A percentile compares a stretch with the other conserved stretches of the same genome.
Conservation (phyloP, 495 filamentous ascomycete genomes). For the Lindgomyces ingoldianus region DNA sequence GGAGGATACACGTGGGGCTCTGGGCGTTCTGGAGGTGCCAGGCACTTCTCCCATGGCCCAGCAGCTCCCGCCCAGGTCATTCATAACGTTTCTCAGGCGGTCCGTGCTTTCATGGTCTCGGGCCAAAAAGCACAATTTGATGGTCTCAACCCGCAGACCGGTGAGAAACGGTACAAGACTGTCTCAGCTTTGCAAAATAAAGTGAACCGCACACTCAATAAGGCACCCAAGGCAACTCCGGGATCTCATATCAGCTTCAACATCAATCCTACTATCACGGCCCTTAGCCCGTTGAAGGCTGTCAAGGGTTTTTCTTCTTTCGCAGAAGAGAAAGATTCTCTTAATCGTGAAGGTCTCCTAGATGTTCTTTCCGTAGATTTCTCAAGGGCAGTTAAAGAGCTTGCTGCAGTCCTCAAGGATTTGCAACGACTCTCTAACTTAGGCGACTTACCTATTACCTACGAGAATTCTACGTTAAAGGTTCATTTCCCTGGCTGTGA, state of each 20-base stretch:
- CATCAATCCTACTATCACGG: constrained; percentile 82
- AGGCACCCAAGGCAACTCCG: constrained; percentile 57
- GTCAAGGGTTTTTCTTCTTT: constrained; percentile 41
- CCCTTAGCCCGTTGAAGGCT: constrained; percentile 63
- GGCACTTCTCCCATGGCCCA: constrained; percentile 88
- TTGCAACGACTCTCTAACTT: constrained; percentile 71
- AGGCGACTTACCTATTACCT: constrained; percentile 78
- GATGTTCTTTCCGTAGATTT: constrained; percentile 87
- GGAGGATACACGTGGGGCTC: constrained; percentile 80
- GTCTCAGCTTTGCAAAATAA: constrained; percentile 71
- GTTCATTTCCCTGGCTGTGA: constrained; percentile 93
- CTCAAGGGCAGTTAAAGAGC: constrained; percentile 78
- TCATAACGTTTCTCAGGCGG: constrained; percentile 88
- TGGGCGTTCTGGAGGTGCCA: constrained; percentile 68
- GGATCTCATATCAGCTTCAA: constrained; percentile 84
- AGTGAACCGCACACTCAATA: constrained; percentile 61
- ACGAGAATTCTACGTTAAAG: constrained; percentile 67
- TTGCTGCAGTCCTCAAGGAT: constrained; percentile 77
- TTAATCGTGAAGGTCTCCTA: constrained; percentile 78
- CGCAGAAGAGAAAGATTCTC: constrained; percentile 47
- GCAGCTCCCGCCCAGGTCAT: constrained; percentile 84
- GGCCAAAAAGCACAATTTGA: constrained; percentile 85
- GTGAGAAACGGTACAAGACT: constrained; percentile 74
- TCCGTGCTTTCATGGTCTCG: constrained; percentile 85
- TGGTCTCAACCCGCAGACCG: constrained; percentile 63